phyloP scores from a whole-genome alignment of 352 stramenopile genomes.

The Pythium chondricola region DNA sequence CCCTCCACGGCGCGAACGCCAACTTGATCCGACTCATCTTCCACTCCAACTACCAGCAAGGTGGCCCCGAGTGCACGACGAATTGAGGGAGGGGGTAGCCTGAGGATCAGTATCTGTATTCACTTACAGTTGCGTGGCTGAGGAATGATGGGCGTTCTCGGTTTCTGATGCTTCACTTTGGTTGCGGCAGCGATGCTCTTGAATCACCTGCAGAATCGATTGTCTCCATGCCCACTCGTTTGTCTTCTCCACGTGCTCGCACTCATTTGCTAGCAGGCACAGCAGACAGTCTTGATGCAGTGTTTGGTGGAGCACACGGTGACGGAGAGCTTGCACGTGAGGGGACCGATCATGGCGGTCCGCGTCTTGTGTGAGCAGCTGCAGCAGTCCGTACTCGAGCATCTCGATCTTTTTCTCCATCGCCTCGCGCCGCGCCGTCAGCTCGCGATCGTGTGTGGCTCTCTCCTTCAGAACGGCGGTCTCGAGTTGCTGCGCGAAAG shows the following conservation, averaged over 20 bases:
- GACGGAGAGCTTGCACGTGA: constrained; percentile 8
- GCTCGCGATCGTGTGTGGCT: constrained; percentile 17
- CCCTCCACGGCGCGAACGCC: constrained; percentile 34
- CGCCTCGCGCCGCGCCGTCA: constrained; percentile 16
- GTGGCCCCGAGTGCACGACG: constrained; percentile 61
- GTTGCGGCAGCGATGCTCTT: neutral
- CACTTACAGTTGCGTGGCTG: too few relatives aligned
- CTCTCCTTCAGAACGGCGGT: constrained; percentile 24
- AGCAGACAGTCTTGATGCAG: constrained; percentile 7
- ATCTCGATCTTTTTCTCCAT: constrained; percentile 48
- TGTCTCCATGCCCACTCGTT: too few relatives aligned
- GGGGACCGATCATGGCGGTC: neutral
- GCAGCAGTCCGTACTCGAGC: constrained; percentile 34
- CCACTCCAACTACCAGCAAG: constrained; percentile 48
- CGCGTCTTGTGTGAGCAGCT: constrained; percentile 14
- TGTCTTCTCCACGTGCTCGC: neutral
- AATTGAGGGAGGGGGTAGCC: constrained; percentile 23
- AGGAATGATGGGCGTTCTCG: neutral
- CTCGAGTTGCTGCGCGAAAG: constrained; percentile 32
- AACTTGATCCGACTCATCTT: constrained; percentile 72
- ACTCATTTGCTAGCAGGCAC: constrained; percentile 8
- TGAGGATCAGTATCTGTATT: neutral
- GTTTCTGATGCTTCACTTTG: neutral
- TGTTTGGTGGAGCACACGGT: constrained; percentile 10
- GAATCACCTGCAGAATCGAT: neutral